Evolutionary conservation across 108 stramenopile species (phyloP).

Genomic region (Fragilaria radians): DNA sequence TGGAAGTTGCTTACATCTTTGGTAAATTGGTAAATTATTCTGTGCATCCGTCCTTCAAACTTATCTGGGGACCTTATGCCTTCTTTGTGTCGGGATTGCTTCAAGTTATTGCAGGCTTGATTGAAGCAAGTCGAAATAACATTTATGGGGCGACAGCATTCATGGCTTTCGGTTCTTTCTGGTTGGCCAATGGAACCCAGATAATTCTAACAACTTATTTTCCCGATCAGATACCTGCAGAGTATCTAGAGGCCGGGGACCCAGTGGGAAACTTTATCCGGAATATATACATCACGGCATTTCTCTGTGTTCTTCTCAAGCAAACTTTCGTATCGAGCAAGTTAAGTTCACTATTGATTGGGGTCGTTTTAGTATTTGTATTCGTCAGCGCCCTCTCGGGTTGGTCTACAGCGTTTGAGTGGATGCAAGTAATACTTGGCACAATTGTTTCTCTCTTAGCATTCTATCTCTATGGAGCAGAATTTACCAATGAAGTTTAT

Average conservation of each 20-base stretch:
- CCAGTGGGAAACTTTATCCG: slow-evolving; percentile 23
- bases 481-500: slow-evolving; percentile 37
- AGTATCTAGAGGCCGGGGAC: slow-evolving; percentile 8
- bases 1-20: slow-evolving; percentile 17
- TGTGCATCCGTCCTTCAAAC: slow-evolving; percentile 14
- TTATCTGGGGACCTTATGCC: slow-evolving; percentile 24
- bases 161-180: slow-evolving; percentile 25
- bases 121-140: slow-evolving; percentile 33
- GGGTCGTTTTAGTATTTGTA: slow-evolving; percentile 14
- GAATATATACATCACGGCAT: slow-evolving; percentile 15
- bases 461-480: slow-evolving; percentile 29
- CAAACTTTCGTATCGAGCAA: slow-evolving; percentile 29
- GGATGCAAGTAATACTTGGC: slow-evolving; percentile 19
- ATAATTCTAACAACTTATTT: slow-evolving; percentile 18
- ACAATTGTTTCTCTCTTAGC: slow-evolving; percentile 17
- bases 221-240: slow-evolving; percentile 4
- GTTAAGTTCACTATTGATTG: slow-evolving; percentile 17
- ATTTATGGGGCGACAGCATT: slow-evolving; percentile 37
- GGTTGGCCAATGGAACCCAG: slow-evolving; percentile 20
- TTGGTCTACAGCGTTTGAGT: slow-evolving; percentile 13
- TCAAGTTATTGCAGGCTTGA: slow-evolving; percentile 22
- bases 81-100: slow-evolving; percentile 28
- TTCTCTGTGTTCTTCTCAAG: slow-evolving; percentile 18
- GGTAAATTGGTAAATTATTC: slow-evolving; percentile 9
- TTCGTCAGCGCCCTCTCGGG: slow-evolving; percentile 7